A percentile compares a stretch with the other conserved stretches of the same genome.
phyloP scores from a whole-genome alignment of 805 yeast genomes.

The Candida andamanensis region DNA sequence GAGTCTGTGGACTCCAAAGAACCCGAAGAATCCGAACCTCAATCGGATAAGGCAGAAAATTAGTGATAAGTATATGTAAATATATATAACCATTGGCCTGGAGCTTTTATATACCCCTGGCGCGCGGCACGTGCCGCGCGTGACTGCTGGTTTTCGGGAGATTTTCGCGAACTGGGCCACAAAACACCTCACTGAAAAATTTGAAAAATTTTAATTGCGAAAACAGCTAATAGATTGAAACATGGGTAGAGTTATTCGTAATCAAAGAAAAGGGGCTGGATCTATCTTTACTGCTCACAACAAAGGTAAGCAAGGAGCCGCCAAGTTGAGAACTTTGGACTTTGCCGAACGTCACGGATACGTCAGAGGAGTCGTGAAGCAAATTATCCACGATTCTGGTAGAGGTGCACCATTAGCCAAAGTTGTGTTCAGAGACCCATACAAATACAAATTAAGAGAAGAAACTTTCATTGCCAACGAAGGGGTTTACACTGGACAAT shows the following conservation, averaged over 20 bases:
- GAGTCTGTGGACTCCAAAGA: constrained; percentile 1
- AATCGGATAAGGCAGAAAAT: background rate
- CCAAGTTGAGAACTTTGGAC: constrained; percentile 98
- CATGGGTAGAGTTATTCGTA: constrained; percentile 98
- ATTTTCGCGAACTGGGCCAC: background rate
- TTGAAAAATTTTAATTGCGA: background rate
- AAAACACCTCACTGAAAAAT: background rate
- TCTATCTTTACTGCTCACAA: constrained; percentile 99
- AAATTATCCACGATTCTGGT: constrained; percentile 98
- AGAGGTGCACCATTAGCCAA: constrained; percentile 99
- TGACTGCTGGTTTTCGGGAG: background rate
- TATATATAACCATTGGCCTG: constrained; percentile 3
- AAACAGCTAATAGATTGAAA: constrained; percentile 3
- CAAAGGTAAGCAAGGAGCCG: constrained; percentile 99
- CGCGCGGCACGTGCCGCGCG: background rate
- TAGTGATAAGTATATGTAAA: no score
- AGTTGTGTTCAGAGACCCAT: constrained; percentile 99
- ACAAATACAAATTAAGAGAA: constrained; percentile 96
- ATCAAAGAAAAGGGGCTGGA: constrained; percentile 99
- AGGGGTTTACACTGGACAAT: constrained; percentile 99
- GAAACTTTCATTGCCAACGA: constrained; percentile 99
- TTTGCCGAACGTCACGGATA: constrained; percentile 99
- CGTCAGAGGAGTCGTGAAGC: constrained; percentile 98
- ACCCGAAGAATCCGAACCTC: background rate
- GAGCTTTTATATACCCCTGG: background rate